Evolutionary conservation across 306 rosid genomes (phyloP).

Genomic region (Inga leiocalycina): DNA sequence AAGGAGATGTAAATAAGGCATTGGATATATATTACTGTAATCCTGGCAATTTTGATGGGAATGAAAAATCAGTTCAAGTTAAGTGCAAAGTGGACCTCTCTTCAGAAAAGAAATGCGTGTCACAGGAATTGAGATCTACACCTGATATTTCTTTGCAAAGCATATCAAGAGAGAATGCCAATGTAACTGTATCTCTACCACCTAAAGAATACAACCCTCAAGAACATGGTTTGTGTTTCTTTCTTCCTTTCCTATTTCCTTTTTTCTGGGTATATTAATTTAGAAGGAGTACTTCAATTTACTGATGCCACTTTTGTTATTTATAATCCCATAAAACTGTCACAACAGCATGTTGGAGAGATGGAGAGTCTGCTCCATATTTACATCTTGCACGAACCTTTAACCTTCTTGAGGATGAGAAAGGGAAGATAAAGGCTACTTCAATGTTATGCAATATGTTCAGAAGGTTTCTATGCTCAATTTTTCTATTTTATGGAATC

Average conservation of each 20-base stretch:
- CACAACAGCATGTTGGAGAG: conserved; percentile 77
- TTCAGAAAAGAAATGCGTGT: conserved; percentile 38
- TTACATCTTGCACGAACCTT: conserved; percentile 88
- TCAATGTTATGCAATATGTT: conserved; percentile 92
- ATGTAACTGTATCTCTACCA: conserved; percentile 62
- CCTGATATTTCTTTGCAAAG: conserved; percentile 46
- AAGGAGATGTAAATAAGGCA: conserved; percentile 84
- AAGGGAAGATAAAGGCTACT: conserved; percentile 87
- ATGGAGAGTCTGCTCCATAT: conserved; percentile 86
- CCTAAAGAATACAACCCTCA: conserved; percentile 73
- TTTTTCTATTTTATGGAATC: conserved; percentile 26
- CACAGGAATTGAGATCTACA: conserved; percentile 33
- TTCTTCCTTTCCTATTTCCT: background rate
- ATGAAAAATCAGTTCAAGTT: conserved; percentile 40
- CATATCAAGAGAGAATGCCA: conserved; percentile 46
- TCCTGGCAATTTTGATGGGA: conserved; percentile 43
- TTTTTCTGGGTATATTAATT: background rate
- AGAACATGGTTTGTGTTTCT: conserved; percentile 69
- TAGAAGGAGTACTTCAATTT: conserved; percentile 35
- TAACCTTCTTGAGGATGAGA: conserved; percentile 77
- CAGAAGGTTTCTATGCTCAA: conserved; percentile 67
- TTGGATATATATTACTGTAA: conserved; percentile 69
- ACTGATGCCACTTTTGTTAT: conserved; percentile 21
- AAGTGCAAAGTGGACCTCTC: conserved; percentile 36
- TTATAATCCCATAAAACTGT: conserved; percentile 30